phyloP scores from a whole-genome alignment of 768 basidiomycete species.

The Clavulina sp. region DNA sequence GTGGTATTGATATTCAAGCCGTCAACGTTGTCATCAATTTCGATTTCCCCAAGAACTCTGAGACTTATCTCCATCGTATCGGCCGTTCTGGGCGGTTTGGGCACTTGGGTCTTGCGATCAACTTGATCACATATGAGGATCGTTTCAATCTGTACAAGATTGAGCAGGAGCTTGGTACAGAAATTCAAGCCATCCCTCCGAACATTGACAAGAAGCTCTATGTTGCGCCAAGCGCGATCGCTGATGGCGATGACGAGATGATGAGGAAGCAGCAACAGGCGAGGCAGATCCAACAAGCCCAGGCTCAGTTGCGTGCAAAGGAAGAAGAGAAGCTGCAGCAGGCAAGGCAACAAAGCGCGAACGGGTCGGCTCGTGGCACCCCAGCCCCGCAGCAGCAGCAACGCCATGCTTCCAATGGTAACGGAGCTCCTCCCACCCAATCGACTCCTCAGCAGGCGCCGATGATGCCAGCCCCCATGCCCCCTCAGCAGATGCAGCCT shows the following conservation, averaged over 20 bases:
- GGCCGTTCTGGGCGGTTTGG: conserved; percentile 96
- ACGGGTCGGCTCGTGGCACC: background rate
- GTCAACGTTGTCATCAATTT: conserved; percentile 99
- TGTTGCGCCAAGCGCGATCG: conserved; percentile 49
- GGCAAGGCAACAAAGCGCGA: background rate
- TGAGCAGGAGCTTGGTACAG: conserved; percentile 95
- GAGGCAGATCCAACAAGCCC: conserved; percentile 11
- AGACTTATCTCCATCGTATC: conserved; percentile 97
- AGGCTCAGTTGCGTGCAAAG: too few relatives aligned
- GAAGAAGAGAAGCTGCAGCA: too few relatives aligned
- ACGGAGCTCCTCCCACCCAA: too few relatives aligned
- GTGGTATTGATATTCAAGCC: conserved; percentile 98
- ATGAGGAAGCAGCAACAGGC: conserved; percentile 2
- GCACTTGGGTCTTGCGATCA: conserved; percentile 92
- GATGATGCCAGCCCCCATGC: too few relatives aligned
- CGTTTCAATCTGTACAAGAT: conserved; percentile 95
- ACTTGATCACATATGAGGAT: conserved; percentile 95
- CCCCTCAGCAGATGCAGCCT: too few relatives aligned
- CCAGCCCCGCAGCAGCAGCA: conserved; percentile 6
- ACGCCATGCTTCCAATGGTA: too few relatives aligned
- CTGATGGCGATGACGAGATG: background rate
- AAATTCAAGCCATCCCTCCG: conserved; percentile 90
- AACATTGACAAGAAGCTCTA: conserved; percentile 82
- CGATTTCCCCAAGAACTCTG: conserved; percentile 97
- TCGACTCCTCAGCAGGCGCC: too few relatives aligned